These are phyloP conservation scores for Vaccinium myrtillus DNA, from an alignment of 148 eudicot species.

Conservation along the genomic window DNA sequence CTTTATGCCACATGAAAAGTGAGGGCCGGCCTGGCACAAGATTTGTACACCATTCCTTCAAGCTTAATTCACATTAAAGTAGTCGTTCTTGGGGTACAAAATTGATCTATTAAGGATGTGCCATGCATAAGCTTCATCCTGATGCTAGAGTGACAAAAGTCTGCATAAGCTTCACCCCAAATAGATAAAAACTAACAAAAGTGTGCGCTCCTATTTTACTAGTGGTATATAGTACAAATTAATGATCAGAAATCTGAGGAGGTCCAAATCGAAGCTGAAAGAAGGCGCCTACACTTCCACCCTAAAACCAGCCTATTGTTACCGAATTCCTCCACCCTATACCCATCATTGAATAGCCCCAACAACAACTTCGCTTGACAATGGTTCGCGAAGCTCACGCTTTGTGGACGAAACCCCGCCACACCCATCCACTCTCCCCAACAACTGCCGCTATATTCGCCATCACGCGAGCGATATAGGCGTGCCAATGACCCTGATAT, in stretches of 20 bases:
- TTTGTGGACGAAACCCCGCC: slow-evolving; percentile 28
- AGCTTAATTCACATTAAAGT: background rate
- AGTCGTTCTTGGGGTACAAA: background rate
- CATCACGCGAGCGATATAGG: slow-evolving; percentile 26
- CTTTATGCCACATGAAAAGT: too few species aligned
- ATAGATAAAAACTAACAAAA: too few species aligned
- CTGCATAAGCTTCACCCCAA: background rate
- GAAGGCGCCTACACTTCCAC: slow-evolving; percentile 51
- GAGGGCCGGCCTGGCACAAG: too few species aligned
- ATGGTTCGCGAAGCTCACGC: slow-evolving; percentile 50
- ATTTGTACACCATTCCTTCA: background rate
- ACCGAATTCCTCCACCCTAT: slow-evolving; percentile 44
- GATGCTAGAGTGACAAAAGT: background rate
- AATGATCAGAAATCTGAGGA: slow-evolving; percentile 16
- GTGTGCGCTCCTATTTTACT: too few species aligned
- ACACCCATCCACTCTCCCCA: slow-evolving; percentile 37
- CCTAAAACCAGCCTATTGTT: slow-evolving; percentile 44
- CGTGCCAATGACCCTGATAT: slow-evolving; percentile 40
- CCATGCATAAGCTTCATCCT: background rate
- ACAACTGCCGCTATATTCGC: slow-evolving; percentile 21
- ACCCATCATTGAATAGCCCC: slow-evolving; percentile 55
- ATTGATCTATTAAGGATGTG: background rate
- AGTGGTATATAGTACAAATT: too few species aligned
- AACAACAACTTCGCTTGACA: slow-evolving; percentile 54
- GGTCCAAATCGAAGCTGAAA: slow-evolving; percentile 53